These are phyloP conservation scores for Phytophthora melonis DNA, from an alignment of 352 stramenopile species.

Conservation along the genomic window DNA sequence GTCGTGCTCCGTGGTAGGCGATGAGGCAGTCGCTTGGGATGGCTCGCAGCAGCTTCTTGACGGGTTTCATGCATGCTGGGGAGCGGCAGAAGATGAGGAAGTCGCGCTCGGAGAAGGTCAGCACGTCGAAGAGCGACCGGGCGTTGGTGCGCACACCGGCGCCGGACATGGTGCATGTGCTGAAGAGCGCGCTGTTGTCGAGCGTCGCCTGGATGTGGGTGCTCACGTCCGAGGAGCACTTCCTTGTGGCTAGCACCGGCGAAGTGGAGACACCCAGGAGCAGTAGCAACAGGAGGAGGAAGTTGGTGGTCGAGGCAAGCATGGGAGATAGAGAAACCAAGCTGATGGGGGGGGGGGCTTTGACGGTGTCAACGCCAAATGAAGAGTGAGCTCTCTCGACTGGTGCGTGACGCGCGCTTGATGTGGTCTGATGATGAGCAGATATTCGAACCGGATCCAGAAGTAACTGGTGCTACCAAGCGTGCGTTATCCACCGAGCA, in stretches of 20 bases:
- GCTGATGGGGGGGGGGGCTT: background rate
- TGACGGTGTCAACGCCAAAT: constrained; percentile 11
- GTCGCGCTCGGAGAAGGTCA: constrained; percentile 25
- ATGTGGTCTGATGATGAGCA: background rate
- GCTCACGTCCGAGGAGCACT: constrained; percentile 16
- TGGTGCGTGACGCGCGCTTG: background rate
- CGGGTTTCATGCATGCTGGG: constrained; percentile 26
- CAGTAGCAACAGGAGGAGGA: constrained; percentile 3
- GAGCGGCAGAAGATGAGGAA: constrained; percentile 40
- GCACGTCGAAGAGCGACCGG: constrained; percentile 31
- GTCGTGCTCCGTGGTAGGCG: constrained; percentile 8
- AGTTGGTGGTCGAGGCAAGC: background rate
- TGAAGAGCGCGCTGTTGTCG: constrained; percentile 31
- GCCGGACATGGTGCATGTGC: constrained; percentile 10
- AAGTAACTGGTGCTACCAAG: background rate
- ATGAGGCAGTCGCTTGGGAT: constrained; percentile 26
- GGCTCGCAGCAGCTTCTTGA: constrained; percentile 20
- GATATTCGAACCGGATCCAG: constrained; percentile 6
- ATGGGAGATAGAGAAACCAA: background rate
- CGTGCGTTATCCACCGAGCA: constrained; percentile 7
- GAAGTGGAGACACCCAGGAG: constrained; percentile 3
- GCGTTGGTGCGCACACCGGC: constrained; percentile 4
- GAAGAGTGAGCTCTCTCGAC: constrained; percentile 9
- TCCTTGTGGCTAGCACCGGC: constrained; percentile 3
- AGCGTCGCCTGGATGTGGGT: constrained; percentile 21